Percentiles rank a stretch among this genome's conserved stretches.
Conservation (phyloP, 225 moss, liverwort and hornwort species). For the Sphagnum tenellum region DNA sequence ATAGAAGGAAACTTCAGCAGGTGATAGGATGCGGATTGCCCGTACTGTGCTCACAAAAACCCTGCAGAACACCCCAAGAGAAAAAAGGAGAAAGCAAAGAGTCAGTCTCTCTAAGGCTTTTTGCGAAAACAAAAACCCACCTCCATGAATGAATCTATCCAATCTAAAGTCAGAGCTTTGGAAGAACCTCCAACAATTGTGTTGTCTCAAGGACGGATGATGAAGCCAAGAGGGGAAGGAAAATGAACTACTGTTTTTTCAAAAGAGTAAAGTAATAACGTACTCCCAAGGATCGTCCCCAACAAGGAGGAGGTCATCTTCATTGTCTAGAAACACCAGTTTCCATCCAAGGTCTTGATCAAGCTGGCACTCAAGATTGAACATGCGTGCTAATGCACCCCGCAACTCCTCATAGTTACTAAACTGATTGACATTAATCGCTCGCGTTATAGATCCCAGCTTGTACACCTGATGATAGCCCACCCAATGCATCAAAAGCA, state of each 20-base stretch:
- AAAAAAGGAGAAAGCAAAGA: background rate
- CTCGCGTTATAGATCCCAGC: constrained; percentile 80
- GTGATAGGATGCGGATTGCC: constrained; percentile 76
- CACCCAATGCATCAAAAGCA: no score
- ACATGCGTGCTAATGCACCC: constrained; percentile 78
- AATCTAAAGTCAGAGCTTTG: no score
- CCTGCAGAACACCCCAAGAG: constrained; percentile 17
- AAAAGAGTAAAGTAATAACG: constrained; percentile 5
- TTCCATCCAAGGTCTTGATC: constrained; percentile 85
- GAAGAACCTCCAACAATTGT: no score
- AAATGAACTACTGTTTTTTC: no score
- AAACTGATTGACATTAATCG: constrained; percentile 79
- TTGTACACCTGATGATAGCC: constrained; percentile 57
- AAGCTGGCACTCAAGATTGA: constrained; percentile 73
- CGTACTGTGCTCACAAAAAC: constrained; percentile 77
- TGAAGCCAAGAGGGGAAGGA: no score
- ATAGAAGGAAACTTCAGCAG: constrained; percentile 71
- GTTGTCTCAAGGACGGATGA: no score
- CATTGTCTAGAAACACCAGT: constrained; percentile 74
- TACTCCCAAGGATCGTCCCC: constrained; percentile 89
- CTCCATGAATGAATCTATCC: no score
- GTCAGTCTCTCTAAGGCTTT: no score
- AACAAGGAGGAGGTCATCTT: constrained; percentile 80
- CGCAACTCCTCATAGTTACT: constrained; percentile 60
- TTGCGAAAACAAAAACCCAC: no score